Evolutionary conservation across 129 eudicot species (phyloP), one percentile per base, ranked within the genome.

Genomic region (Logfia minima): DNA sequence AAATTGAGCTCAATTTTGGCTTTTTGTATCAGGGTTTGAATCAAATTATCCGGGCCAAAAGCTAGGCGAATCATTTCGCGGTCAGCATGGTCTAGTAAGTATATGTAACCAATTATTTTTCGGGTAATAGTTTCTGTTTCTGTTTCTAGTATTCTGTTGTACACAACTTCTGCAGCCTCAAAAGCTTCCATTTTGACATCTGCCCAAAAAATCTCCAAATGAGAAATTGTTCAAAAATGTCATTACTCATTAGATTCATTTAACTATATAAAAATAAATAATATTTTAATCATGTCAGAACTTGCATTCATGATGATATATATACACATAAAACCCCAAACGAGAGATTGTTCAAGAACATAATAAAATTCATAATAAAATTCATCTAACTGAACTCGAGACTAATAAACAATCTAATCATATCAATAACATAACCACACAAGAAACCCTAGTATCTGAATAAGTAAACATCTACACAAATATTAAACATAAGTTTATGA

Each of bases 61-160:
- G 96, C 96, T 24, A 88, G 77, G 0, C 91, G 83, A 10, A 90
- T 85, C 91, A 90, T 75, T 65, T 90, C 93, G 0, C 77, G 74
- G 43, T 86, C 89, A 14, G 85, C 83, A 74, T 84, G 61, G 26
- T 82, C 85, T 56, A 71, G 86, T 51, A 90, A 75, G 79, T 82
- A 81, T 53, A 90, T 82, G 75, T 83, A 86, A 8, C 88, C 93
- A 11, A 86, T 77, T 21, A 90, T 84, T 81, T 84, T 85, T 48
- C 69, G 80, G 34, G 91, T 88, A 0, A 83, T 59, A 8, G 81
- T 60, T 32, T 90, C 93, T 17, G 93, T 72, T 76, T 88, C 93
- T 23, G 88, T 74, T 71, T 75, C 80, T 61, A 77, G 72, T 56
- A 90, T 88, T 81, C 88, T 88, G 14, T 75, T 75, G 70, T 84